These are phyloP conservation scores for Daedalea quercina DNA, from an alignment of 768 basidiomycete genomes.

Conservation along the genomic window DNA sequence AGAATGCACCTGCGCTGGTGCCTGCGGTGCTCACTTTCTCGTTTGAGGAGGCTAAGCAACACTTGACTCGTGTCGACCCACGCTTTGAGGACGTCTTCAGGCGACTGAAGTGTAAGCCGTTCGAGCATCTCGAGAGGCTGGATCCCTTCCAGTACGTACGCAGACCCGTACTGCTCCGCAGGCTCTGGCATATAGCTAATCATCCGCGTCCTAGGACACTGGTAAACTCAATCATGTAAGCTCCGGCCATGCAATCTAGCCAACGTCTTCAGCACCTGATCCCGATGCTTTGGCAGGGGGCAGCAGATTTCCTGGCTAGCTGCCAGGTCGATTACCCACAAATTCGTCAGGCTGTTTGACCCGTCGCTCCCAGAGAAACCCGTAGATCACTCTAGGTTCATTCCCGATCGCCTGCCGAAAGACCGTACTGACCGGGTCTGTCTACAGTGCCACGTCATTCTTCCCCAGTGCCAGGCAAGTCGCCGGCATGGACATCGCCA, in stretches of 20 bases:
- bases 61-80: conserved; percentile 58
- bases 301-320: conserved; percentile 87
- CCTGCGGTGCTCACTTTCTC: conserved; percentile 71
- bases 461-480: conserved; percentile 76
- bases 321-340: conserved; percentile 76
- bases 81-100: conserved; percentile 69
- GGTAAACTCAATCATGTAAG: conserved; percentile 61
- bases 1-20: conserved; percentile 33
- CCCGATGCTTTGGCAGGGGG: conserved; percentile 32
- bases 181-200: background rate
- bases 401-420: too few relatives aligned
- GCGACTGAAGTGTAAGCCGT: conserved; percentile 67
- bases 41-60: conserved; percentile 68
- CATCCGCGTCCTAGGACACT: conserved; percentile 43
- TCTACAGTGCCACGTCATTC: conserved; percentile 14
- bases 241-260: background rate
- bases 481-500: conserved; percentile 45
- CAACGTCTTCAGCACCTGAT: background rate
- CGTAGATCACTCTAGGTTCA: conserved; percentile 25
- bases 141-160: conserved; percentile 70
- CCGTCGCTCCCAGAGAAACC: conserved; percentile 65
- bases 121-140: conserved; percentile 63
- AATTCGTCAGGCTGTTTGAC: conserved; percentile 72
- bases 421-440: background rate
- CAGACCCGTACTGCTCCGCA: background rate